Base-by-base conservation (phyloP, 345 rosid species). In the Brassica cretica region DNA sequence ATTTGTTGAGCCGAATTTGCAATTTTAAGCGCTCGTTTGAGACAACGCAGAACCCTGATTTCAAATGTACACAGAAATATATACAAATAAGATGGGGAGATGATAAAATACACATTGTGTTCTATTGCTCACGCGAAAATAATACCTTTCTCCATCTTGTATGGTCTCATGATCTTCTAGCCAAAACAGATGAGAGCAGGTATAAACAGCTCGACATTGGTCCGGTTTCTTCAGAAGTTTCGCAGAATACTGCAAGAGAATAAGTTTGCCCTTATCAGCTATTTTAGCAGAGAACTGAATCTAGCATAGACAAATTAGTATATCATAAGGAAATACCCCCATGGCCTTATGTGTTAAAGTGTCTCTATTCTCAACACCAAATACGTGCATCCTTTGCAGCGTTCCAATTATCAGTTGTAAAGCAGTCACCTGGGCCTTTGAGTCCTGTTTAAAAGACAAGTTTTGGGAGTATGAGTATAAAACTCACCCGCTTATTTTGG, bases 161-260 rank as follows among this genome's bases (percentile, higher is more conserved):
- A 88, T 75, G 60, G 82, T 84, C 80, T 90, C 99, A 64, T 91
- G 97, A 81, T 93, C 94, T 59, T 95, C 90, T 63, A 90, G 89
- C 99, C 99, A 95, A 83, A 95, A 95, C 58, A 95, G 90, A 86
- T 93, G 99, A 29, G 98, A 88, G 75, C 98, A 95, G 9, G 89
- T 93, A 73, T 90, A 95, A 72, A 93, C 96, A 76, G 99, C 99
- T 89, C 96, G 89, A 75, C 99, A 93, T 74, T 93, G 99, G 82
- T 95, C 99, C 73, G 96, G 92, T 91, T 93, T 95, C 96, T 91
- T 95, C 76, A 91, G 86, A 66, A 95, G 98, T 84, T 91, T 95
- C 14, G 98, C 98, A 64, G 98, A 91, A 79, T 95, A 95, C 99
- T 95, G 93, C 84, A 80, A 79, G 83, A 60, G 8, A 8, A n/a